phyloP scores from a whole-genome alignment of 768 basidiomycete species.

The Suillus weaverae region DNA sequence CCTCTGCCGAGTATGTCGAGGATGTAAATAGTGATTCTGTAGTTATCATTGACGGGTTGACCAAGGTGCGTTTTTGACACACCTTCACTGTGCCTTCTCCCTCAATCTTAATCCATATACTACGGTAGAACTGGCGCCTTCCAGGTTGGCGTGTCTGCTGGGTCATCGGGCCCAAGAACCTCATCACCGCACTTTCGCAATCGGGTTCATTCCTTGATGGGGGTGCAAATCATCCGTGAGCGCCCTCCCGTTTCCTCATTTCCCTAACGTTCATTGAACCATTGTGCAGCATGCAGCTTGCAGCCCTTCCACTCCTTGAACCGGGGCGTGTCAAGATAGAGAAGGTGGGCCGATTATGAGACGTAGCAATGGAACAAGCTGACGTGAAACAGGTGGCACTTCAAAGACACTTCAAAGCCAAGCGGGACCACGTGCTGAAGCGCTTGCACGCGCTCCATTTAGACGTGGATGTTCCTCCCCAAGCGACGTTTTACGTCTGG shows the following conservation, averaged over 20 bases:
- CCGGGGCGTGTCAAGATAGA: slow-evolving; percentile 67
- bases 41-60: slow-evolving; percentile 88
- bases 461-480: slow-evolving; percentile 73
- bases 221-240: slow-evolving; percentile 90
- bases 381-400: slow-evolving; percentile 56
- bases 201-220: slow-evolving; percentile 93
- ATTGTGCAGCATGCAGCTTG: slow-evolving; percentile 70
- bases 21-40: slow-evolving; percentile 86
- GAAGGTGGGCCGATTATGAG: slow-evolving; percentile 42
- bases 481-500: slow-evolving; percentile 94
- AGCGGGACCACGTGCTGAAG: slow-evolving; percentile 85
- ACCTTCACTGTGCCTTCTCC: neutral
- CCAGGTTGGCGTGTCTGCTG: slow-evolving; percentile 95
- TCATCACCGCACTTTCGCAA: slow-evolving; percentile 89
- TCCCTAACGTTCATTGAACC: slow-evolving; percentile 4
- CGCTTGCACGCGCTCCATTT: slow-evolving; percentile 80
- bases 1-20: slow-evolving; percentile 80
- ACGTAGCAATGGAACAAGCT: neutral
- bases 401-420: slow-evolving; percentile 87
- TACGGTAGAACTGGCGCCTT: slow-evolving; percentile 81
- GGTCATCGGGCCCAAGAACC: slow-evolving; percentile 89
- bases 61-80: slow-evolving; percentile 56
- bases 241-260: slow-evolving; percentile 9
- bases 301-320: slow-evolving; percentile 82
- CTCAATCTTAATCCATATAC: slow-evolving; percentile 15